These are phyloP conservation scores for Cetraspora pellucida DNA, from an alignment of 192 early-diverging fungal species.

Conservation along the genomic window DNA sequence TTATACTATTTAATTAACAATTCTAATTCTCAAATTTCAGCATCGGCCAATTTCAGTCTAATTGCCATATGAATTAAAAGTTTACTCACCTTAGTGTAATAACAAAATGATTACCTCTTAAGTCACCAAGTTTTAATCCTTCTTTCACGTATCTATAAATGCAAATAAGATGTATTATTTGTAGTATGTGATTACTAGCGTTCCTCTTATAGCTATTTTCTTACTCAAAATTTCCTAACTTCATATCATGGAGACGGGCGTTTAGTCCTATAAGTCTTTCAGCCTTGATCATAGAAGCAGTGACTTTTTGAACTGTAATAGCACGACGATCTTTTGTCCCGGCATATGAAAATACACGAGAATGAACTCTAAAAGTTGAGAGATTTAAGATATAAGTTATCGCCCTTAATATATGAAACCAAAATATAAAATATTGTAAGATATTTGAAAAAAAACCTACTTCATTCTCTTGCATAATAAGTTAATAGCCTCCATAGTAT, in stretches of 20 bases:
- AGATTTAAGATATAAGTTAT: background rate
- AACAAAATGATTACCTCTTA: conserved; percentile 87
- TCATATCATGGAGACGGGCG: conserved; percentile 53
- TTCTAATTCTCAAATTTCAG: too few relatives aligned
- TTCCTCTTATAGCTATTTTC: background rate
- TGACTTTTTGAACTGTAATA: conserved; percentile 84
- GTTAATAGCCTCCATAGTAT: conserved; percentile 86
- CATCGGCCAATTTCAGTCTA: too few relatives aligned
- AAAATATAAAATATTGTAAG: background rate
- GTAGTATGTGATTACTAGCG: background rate
- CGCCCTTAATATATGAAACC: background rate
- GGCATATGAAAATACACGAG: conserved; percentile 74
- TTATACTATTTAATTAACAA: too few relatives aligned
- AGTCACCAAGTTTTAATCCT: conserved; percentile 80
- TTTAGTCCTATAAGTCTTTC: conserved; percentile 61
- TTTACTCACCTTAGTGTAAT: conserved; percentile 71
- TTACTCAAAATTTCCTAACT: conserved; percentile 75
- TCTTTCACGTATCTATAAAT: conserved; percentile 55
- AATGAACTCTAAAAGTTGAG: conserved; percentile 41
- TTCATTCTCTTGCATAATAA: conserved; percentile 53
- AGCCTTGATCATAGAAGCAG: conserved; percentile 62
- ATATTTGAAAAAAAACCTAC: conserved; percentile 31
- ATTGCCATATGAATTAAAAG: too few relatives aligned
- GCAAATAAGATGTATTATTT: background rate
- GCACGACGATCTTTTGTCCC: conserved; percentile 96